These are phyloP conservation scores for Arctostaphylos glauca DNA, from an alignment of 148 eudicot genomes.

Conservation along the genomic window DNA sequence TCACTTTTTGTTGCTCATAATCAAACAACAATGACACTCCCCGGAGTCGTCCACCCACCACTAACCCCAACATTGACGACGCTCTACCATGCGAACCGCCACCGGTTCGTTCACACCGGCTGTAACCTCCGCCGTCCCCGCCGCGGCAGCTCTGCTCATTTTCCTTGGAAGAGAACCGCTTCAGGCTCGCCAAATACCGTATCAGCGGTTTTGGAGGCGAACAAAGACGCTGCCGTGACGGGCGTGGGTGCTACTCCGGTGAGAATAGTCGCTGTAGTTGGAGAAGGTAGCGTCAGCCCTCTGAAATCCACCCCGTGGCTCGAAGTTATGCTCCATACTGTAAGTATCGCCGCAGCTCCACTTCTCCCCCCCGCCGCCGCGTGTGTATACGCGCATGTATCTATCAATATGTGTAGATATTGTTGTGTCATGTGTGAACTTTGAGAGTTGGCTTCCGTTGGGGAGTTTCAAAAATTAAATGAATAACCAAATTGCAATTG, in stretches of 20 bases:
- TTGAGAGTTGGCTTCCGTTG: too few species aligned
- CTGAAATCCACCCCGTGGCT: slow-evolving; percentile 73
- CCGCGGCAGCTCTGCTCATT: neutral
- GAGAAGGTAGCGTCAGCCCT: slow-evolving; percentile 69
- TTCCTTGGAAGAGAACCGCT: neutral
- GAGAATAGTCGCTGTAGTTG: slow-evolving; percentile 64
- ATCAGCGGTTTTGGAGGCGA: slow-evolving; percentile 1
- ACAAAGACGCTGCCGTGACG: neutral
- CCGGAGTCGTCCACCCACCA: neutral
- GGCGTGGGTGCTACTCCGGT: slow-evolving; percentile 26
- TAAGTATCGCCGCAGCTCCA: slow-evolving; percentile 27
- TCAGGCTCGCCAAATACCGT: neutral
- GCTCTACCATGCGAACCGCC: neutral
- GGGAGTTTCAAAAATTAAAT: too few species aligned
- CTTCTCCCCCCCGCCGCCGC: neutral
- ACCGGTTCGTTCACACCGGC: neutral
- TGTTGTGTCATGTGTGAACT: too few species aligned
- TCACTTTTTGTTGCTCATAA: neutral
- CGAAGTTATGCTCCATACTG: slow-evolving; percentile 78
- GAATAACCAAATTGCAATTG: too few species aligned
- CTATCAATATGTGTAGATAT: too few species aligned
- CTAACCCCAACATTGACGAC: neutral
- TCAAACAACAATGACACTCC: neutral
- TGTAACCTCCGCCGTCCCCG: neutral
- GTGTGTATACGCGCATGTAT: too few species aligned